phyloP scores from a whole-genome alignment of 1,284 basidiomycete genomes.

The Boletellus deceptivus region DNA sequence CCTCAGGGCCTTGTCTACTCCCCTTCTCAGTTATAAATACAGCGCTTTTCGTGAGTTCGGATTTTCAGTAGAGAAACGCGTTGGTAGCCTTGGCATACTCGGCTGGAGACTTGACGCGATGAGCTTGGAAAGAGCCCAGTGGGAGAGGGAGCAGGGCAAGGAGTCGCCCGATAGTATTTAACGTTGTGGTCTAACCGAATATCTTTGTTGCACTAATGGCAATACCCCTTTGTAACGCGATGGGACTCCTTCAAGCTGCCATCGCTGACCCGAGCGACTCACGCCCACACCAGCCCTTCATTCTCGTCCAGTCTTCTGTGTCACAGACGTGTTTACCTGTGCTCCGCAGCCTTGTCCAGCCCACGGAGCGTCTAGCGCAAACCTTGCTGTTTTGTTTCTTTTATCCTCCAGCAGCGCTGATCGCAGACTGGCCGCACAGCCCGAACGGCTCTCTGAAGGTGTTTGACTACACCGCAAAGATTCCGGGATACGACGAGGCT shows the following conservation, averaged over 20 bases:
- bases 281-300: slow-evolving; percentile 44
- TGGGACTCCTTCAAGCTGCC: slow-evolving; percentile 39
- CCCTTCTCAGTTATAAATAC: slow-evolving; percentile 52
- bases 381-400: slow-evolving; percentile 60
- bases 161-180: slow-evolving; percentile 7
- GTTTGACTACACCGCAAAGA: slow-evolving; percentile 50
- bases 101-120: slow-evolving; percentile 48
- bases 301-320: slow-evolving; percentile 64
- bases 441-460: slow-evolving; percentile 36
- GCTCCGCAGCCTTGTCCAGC: slow-evolving; percentile 43
- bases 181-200: neutral
- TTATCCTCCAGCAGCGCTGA: slow-evolving; percentile 50
- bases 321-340: slow-evolving; percentile 63
- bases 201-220: neutral
- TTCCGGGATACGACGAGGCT: slow-evolving; percentile 54
- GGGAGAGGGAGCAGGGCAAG: slow-evolving; percentile 20
- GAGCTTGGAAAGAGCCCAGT: slow-evolving; percentile 22
- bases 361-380: slow-evolving; percentile 27
- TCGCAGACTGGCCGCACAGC: slow-evolving; percentile 21
- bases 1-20: slow-evolving; percentile 48
- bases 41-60: slow-evolving; percentile 46
- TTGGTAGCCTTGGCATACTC: slow-evolving; percentile 48
- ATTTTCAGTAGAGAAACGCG: slow-evolving; percentile 48
- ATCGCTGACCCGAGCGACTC: slow-evolving; percentile 26
- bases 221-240: slow-evolving; percentile 12